A percentile compares a stretch with the other conserved stretches of the same genome.
phyloP scores from a whole-genome alignment of 306 rosid genomes.

The Pterocarpus macrocarpus region DNA sequence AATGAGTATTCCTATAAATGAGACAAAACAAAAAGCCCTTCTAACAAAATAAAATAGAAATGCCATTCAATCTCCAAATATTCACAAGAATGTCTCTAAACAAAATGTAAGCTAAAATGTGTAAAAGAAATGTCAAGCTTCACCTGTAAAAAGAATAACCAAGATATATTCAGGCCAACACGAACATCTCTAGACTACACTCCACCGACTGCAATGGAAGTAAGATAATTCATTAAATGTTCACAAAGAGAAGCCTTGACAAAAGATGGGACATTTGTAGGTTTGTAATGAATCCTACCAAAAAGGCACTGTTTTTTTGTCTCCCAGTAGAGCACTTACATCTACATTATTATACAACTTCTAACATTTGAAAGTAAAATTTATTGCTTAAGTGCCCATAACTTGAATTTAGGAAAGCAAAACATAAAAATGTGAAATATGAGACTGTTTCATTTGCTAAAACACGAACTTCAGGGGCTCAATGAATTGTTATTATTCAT shows the following conservation, averaged over 20 bases:
- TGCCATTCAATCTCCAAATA: conserved; percentile 38
- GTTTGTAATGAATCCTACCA: conserved; percentile 23
- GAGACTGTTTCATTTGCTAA: too few relatives aligned
- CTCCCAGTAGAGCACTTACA: too few relatives aligned
- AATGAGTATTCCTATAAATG: conserved; percentile 4
- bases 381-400: too few relatives aligned
- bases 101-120: conserved; percentile 31
- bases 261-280: conserved; percentile 32
- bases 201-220: conserved; percentile 73
- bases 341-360: too few relatives aligned
- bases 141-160: conserved; percentile 99
- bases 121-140: conserved; percentile 42
- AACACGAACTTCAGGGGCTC: too few relatives aligned
- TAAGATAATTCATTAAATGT: conserved; percentile 37
- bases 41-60: conserved; percentile 36
- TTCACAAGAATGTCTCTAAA: conserved; percentile 31
- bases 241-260: conserved; percentile 37
- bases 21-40: conserved; percentile 16
- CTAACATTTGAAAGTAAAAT: too few relatives aligned
- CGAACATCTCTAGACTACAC: conserved; percentile 76
- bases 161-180: conserved; percentile 88
- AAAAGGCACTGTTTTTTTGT: neutral
- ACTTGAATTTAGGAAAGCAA: too few relatives aligned
- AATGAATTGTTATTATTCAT: too few relatives aligned
- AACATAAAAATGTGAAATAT: too few relatives aligned